phyloP scores from a whole-genome alignment of 2,329 filamentous ascomycete species.

The Cadophora malorum region DNA sequence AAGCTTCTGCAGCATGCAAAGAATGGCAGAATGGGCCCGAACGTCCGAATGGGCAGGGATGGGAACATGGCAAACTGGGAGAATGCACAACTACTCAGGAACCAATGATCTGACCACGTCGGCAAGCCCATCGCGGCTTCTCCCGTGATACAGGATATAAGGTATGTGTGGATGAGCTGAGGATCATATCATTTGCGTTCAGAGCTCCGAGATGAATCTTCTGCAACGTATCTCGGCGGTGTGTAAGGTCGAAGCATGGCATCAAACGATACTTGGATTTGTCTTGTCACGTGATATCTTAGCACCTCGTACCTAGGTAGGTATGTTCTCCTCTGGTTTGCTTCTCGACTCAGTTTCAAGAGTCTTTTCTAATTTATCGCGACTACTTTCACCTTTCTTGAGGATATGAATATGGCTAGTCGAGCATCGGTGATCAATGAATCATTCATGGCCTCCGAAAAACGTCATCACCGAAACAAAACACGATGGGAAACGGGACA shows the following conservation, averaged over 20 bases:
- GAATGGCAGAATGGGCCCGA: constrained; percentile 28
- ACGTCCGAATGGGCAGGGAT: constrained; percentile 22
- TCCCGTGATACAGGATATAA: not conserved
- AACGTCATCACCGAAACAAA: too few relatives aligned
- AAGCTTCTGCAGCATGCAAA: constrained; percentile 2
- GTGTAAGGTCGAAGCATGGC: not conserved
- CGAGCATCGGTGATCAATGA: too few relatives aligned
- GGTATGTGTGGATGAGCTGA: not conserved
- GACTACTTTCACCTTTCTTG: too few relatives aligned
- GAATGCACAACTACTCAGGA: constrained; percentile 2
- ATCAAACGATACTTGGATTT: too few relatives aligned
- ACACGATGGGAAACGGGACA: too few relatives aligned
- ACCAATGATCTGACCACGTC: constrained; percentile 25
- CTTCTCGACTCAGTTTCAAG: too few relatives aligned
- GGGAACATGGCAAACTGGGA: not conserved
- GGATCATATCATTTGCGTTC: not conserved
- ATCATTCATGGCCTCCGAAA: too few relatives aligned
- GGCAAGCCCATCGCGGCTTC: not conserved
- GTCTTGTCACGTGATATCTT: too few relatives aligned
- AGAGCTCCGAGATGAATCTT: not conserved
- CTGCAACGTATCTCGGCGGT: not conserved
- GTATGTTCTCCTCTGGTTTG: too few relatives aligned
- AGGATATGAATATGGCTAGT: too few relatives aligned
- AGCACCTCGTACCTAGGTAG: too few relatives aligned
- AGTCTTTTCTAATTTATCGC: too few relatives aligned